Conservation (phyloP, 2,329 filamentous ascomycete genomes). For the Cercospora beticola region DNA sequence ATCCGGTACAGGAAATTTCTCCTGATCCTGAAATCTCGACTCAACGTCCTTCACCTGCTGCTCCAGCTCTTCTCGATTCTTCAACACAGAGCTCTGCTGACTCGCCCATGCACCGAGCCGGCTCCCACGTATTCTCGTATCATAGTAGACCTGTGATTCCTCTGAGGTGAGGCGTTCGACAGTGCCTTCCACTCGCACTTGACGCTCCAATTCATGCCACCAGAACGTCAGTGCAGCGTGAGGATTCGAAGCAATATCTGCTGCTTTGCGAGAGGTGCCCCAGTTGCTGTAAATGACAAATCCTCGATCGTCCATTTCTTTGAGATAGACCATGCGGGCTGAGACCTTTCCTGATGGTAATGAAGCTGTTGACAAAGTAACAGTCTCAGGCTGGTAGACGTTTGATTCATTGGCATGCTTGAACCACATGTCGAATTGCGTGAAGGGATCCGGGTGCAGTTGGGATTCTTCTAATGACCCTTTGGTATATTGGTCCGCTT, state of each 20-base stretch:
- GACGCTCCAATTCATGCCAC: slow-evolving; percentile 83
- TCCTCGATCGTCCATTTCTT: slow-evolving; percentile 79
- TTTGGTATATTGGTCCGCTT: slow-evolving; percentile 74
- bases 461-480: slow-evolving; percentile 61
- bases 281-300: slow-evolving; percentile 96
- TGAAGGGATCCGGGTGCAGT: slow-evolving; percentile 65
- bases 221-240: slow-evolving; percentile 84
- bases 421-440: slow-evolving; percentile 92
- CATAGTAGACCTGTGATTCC: slow-evolving; percentile 70
- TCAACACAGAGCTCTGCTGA: slow-evolving; percentile 75
- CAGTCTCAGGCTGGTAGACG: slow-evolving; percentile 80
- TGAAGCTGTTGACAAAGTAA: slow-evolving; percentile 78
- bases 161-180: slow-evolving; percentile 65
- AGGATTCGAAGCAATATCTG: slow-evolving; percentile 69
- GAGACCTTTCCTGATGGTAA: slow-evolving; percentile 82
- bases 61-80: slow-evolving; percentile 71
- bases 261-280: slow-evolving; percentile 68
- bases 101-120: slow-evolving; percentile 92
- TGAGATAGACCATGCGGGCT: slow-evolving; percentile 87
- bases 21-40: slow-evolving; percentile 68
- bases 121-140: slow-evolving; percentile 71
- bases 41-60: slow-evolving; percentile 74
- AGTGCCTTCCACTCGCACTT: slow-evolving; percentile 83
- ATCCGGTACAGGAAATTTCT: slow-evolving; percentile 82
- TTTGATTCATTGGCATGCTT: slow-evolving; percentile 61